Percentiles rank a stretch among this genome's conserved stretches.
These are phyloP conservation scores for Lichtheimia hyalospora DNA, from an alignment of 371 early-diverging fungal species.

Conservation along the genomic window DNA sequence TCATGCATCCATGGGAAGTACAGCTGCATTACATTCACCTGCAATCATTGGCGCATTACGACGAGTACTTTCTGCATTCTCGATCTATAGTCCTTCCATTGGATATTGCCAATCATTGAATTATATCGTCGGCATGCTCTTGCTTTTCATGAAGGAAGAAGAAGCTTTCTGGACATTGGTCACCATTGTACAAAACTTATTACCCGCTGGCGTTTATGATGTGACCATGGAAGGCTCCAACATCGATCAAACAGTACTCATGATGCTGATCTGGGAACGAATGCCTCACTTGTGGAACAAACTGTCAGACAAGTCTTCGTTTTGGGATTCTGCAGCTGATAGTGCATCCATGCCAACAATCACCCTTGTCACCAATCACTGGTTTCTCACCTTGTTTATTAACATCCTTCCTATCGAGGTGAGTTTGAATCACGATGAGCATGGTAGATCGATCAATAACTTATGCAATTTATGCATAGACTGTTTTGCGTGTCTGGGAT, in stretches of 20 bases:
- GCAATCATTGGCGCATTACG: conserved; percentile 66
- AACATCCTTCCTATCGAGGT: conserved; percentile 78
- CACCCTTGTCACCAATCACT: conserved; percentile 78
- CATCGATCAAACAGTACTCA: conserved; percentile 72
- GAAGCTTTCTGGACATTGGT: conserved; percentile 80
- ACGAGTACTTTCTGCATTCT: conserved; percentile 70
- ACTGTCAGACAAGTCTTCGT: conserved; percentile 37
- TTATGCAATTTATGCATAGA: conserved; percentile 27
- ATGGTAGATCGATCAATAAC: background rate
- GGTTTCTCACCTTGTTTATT: conserved; percentile 84
- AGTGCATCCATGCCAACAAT: conserved; percentile 60
- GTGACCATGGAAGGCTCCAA: conserved; percentile 74
- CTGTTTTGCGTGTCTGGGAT: conserved; percentile 79
- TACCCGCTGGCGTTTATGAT: conserved; percentile 77
- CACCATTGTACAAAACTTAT: conserved; percentile 64
- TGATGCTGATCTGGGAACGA: conserved; percentile 57
- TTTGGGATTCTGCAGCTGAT: conserved; percentile 52
- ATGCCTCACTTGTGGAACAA: conserved; percentile 53
- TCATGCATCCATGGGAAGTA: conserved; percentile 25
- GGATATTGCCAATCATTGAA: conserved; percentile 86
- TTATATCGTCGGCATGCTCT: conserved; percentile 72
- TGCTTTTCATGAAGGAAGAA: conserved; percentile 76
- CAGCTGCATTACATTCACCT: conserved; percentile 11
- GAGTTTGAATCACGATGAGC: background rate
- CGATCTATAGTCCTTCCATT: conserved; percentile 56